Conservation (phyloP, 495 filamentous ascomycete genomes). For the Neurospora sp. region DNA sequence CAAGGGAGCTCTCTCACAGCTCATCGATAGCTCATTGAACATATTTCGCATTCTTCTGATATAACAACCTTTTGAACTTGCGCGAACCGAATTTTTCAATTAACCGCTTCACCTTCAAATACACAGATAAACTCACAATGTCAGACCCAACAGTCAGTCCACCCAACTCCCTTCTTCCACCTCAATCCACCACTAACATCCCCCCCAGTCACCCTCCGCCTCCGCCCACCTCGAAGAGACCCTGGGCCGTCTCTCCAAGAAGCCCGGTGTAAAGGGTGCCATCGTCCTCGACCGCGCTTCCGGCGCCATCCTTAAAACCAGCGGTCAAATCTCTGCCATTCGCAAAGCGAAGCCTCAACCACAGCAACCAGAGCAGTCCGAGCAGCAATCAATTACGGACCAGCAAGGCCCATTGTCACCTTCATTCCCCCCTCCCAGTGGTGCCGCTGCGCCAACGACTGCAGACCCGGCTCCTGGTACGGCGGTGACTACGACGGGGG, state of each 20-base stretch:
- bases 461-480: neutral
- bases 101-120: neutral
- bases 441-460: conserved; percentile 14
- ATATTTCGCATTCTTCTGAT: neutral
- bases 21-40: neutral
- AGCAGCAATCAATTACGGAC: neutral
- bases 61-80: neutral
- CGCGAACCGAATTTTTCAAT: neutral
- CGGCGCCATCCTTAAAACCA: conserved; percentile 52
- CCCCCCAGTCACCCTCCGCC: conserved; percentile 2
- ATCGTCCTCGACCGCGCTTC: conserved; percentile 48
- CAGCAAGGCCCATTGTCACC: neutral
- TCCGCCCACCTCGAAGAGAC: conserved; percentile 35
- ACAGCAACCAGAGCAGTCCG: neutral
- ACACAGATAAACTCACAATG: neutral
- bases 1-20: neutral
- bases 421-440: conserved; percentile 5
- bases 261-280: conserved; percentile 54
- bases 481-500: conserved; percentile 1
- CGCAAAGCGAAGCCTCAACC: conserved; percentile 23
- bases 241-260: conserved; percentile 50
- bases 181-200: neutral
- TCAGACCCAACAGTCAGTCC: neutral
- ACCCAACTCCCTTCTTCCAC: neutral
- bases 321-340: conserved; percentile 42